phyloP scores from a whole-genome alignment of 2,329 filamentous ascomycete genomes.

The Alternaria solani region DNA sequence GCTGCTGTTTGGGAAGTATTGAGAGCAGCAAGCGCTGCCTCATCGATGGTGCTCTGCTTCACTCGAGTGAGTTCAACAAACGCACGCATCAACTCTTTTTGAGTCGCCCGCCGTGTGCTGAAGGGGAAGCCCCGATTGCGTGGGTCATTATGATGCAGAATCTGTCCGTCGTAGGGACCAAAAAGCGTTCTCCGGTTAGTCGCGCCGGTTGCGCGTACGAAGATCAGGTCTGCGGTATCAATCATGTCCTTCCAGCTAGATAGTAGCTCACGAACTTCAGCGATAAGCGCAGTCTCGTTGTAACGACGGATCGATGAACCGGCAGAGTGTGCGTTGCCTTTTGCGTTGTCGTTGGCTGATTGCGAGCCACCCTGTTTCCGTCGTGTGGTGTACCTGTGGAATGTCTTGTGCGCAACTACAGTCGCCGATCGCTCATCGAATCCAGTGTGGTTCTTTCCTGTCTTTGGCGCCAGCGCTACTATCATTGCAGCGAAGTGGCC shows the following conservation, averaged over 20 bases:
- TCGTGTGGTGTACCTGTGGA: constrained; percentile 95
- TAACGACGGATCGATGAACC: constrained; percentile 89
- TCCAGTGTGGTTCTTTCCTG: constrained; percentile 72
- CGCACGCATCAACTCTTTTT: constrained; percentile 91
- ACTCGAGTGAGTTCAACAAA: constrained; percentile 93
- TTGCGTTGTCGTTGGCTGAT: constrained; percentile 92
- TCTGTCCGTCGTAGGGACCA: constrained; percentile 88
- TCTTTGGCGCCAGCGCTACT: constrained; percentile 83
- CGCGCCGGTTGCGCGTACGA: constrained; percentile 86
- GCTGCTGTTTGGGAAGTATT: constrained; percentile 55
- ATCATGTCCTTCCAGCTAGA: constrained; percentile 86
- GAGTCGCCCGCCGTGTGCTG: constrained; percentile 87
- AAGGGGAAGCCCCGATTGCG: constrained; percentile 90
- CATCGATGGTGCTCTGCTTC: constrained; percentile 81
- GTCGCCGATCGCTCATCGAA: constrained; percentile 84
- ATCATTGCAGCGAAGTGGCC: constrained; percentile 98
- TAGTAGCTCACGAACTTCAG: constrained; percentile 85
- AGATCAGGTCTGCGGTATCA: constrained; percentile 83
- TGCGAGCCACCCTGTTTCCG: constrained; percentile 96
- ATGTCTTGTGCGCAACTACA: constrained; percentile 94
- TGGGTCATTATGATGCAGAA: constrained; percentile 79
- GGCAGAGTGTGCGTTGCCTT: constrained; percentile 91
- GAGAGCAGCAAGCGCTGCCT: constrained; percentile 64
- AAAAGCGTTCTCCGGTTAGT: constrained; percentile 89
- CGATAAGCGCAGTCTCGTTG: constrained; percentile 88